phyloP scores from a whole-genome alignment of 805 yeast species.

The Scheffersomyces stipitis region DNA sequence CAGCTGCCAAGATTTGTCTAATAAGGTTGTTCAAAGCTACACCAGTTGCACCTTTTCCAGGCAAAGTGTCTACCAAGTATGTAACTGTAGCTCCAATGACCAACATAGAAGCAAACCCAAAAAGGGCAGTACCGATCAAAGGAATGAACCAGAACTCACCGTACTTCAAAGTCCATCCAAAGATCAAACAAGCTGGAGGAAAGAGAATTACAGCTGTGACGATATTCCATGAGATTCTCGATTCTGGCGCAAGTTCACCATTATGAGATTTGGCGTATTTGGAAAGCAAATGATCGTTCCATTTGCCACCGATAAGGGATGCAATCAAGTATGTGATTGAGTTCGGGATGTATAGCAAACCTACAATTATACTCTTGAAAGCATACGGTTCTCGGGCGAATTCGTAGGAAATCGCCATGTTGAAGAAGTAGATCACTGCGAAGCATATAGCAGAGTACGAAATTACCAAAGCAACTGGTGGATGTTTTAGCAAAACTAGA shows the following conservation, averaged over 20 bases:
- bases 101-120: constrained; percentile 83
- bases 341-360: constrained; percentile 80
- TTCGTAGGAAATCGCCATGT: constrained; percentile 66
- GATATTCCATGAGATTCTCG: constrained; percentile 74
- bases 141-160: constrained; percentile 77
- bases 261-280: constrained; percentile 54
- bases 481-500: constrained; percentile 59
- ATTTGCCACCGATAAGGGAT: constrained; percentile 76
- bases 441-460: constrained; percentile 70
- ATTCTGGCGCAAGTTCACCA: constrained; percentile 72
- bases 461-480: constrained; percentile 71
- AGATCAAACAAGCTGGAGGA: constrained; percentile 66
- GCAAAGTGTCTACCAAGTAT: constrained; percentile 78
- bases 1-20: constrained; percentile 72
- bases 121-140: constrained; percentile 74
- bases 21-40: constrained; percentile 78
- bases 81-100: constrained; percentile 80
- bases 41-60: constrained; percentile 88
- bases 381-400: constrained; percentile 68
- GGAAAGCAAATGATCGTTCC: constrained; percentile 65
- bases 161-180: constrained; percentile 79
- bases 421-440: constrained; percentile 68
- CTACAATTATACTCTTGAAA: constrained; percentile 63
- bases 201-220: constrained; percentile 60
- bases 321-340: constrained; percentile 76